phyloP scores from a whole-genome alignment of 139 green algal genomes.

The Tetradesmus lagerheimii region DNA sequence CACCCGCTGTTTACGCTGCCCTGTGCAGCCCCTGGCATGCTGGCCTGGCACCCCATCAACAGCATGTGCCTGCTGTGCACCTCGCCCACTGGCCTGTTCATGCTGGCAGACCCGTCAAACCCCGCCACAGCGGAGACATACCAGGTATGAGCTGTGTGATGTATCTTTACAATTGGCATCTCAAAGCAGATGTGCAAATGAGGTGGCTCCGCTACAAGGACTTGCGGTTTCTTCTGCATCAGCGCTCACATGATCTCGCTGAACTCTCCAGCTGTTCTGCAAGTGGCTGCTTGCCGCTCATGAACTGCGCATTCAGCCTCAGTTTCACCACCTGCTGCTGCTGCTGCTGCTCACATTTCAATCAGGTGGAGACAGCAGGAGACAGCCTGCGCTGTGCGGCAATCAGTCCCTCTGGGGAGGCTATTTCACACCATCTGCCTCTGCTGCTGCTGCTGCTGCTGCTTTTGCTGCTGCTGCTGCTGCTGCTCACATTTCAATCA shows the following conservation, averaged over 20 bases:
- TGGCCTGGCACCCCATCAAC: conserved; percentile 84
- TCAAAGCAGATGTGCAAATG: no score
- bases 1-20: conserved; percentile 70
- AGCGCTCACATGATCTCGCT: no score
- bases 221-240: no score
- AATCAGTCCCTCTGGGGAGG: conserved; percentile 73
- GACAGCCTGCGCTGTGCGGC: conserved; percentile 62
- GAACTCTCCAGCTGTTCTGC: no score
- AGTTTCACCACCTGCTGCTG: neutral
- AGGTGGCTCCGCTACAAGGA: no score
- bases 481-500: conserved; percentile 11
- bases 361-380: conserved; percentile 71
- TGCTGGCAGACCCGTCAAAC: conserved; percentile 69
- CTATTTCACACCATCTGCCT: conserved; percentile 27
- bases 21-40: conserved; percentile 58
- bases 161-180: no score
- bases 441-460: neutral
- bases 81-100: conserved; percentile 69
- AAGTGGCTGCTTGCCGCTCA: no score
- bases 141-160: conserved; percentile 63
- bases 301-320: no score
- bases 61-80: conserved; percentile 74
- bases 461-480: neutral
- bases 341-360: neutral
- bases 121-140: conserved; percentile 44